Conservation (phyloP, 768 basidiomycete genomes). For the Pleurotus ostreatus region DNA sequence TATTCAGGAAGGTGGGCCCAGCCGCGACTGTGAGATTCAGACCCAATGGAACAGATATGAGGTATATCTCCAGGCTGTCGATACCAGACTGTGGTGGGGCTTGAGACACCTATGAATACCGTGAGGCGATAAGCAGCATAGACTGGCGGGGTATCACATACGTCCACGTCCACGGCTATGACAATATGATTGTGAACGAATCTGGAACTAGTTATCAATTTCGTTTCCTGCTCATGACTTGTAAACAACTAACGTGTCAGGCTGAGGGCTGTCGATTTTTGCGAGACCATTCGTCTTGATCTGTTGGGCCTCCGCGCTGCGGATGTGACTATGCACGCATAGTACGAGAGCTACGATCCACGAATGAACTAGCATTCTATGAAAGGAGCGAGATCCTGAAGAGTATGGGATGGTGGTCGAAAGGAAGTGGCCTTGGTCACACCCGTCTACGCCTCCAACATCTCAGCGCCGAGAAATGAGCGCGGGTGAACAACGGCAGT, state of each 20-base stretch:
- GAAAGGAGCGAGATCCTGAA: too few species aligned
- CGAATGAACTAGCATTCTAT: neutral
- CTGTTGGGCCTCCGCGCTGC: conserved; percentile 20
- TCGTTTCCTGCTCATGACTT: too few species aligned
- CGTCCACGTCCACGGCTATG: conserved; percentile 24
- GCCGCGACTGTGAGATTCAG: conserved; percentile 37
- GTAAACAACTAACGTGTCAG: conserved; percentile 15
- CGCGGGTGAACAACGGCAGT: too few species aligned
- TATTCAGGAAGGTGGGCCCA: conserved; percentile 29
- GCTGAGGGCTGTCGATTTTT: conserved; percentile 29
- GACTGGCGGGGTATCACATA: too few species aligned
- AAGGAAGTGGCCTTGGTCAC: too few species aligned
- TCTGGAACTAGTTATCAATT: conserved; percentile 10
- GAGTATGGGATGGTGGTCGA: too few species aligned
- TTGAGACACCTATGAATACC: too few species aligned
- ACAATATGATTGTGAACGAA: conserved; percentile 21
- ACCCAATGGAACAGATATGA: conserved; percentile 33
- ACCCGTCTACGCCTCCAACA: too few species aligned
- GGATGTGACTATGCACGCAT: conserved; percentile 8
- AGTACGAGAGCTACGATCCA: neutral
- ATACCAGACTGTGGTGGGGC: conserved; percentile 27
- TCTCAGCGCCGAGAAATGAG: too few species aligned
- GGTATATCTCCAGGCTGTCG: conserved; percentile 35
- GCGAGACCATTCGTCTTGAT: conserved; percentile 30
- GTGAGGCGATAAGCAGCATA: too few species aligned